Evolutionary conservation across 2,329 filamentous ascomycete species (phyloP).

Genomic region (Alternaria solani): DNA sequence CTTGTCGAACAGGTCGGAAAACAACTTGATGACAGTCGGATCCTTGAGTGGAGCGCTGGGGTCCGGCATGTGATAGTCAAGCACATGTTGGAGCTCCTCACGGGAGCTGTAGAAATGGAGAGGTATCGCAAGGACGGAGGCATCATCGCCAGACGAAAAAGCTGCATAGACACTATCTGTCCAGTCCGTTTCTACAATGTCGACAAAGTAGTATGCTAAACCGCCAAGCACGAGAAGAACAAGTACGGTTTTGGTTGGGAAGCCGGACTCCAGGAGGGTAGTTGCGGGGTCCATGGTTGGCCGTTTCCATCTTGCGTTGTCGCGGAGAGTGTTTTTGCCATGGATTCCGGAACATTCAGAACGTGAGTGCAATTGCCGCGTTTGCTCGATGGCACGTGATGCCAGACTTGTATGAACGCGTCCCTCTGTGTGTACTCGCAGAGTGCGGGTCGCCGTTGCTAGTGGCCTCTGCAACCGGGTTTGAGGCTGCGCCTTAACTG

Average conservation of each 20-base stretch:
- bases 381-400: constrained; percentile 29
- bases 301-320: background rate
- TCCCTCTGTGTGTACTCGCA: constrained; percentile 20
- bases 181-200: constrained; percentile 31
- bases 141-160: constrained; percentile 22
- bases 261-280: constrained; percentile 34
- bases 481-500: constrained; percentile 4
- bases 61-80: constrained; percentile 37
- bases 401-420: constrained; percentile 17
- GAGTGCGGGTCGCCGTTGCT: constrained; percentile 16
- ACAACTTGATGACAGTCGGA: constrained; percentile 27
- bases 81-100: constrained; percentile 39
- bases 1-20: constrained; percentile 38
- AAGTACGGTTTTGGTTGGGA: constrained; percentile 45
- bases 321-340: background rate
- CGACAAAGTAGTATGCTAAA: constrained; percentile 35
- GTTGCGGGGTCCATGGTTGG: background rate
- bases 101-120: constrained; percentile 38
- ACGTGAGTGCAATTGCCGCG: background rate
- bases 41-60: constrained; percentile 26
- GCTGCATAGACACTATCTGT: constrained; percentile 28
- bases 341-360: background rate
- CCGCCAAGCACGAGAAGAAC: constrained; percentile 33
- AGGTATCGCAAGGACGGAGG: constrained; percentile 21
- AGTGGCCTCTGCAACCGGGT: constrained; percentile 7